Evolutionary conservation across 257 asterid species (phyloP).

Genomic region (Gynochthodes officinalis): DNA sequence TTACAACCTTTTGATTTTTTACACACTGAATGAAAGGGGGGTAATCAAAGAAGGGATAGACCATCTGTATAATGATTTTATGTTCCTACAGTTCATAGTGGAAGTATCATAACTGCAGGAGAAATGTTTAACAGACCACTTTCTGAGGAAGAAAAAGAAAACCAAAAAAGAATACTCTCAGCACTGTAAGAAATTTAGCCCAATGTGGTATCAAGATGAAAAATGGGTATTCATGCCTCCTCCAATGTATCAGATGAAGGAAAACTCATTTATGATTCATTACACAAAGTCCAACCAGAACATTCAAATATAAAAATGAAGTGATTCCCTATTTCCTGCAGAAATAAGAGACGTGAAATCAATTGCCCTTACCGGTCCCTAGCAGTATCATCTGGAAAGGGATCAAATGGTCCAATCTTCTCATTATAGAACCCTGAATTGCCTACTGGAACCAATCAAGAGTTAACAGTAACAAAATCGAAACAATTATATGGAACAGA

Average conservation of each 20-base stretch:
- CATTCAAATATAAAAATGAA: not conserved
- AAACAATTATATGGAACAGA: slow-evolving; percentile 6
- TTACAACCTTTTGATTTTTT: not conserved
- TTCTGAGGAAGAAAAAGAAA: not conserved
- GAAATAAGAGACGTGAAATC: not conserved
- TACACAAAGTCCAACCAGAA: not conserved
- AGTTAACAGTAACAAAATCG: not conserved
- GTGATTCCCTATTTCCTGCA: not conserved
- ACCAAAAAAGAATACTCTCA: not conserved
- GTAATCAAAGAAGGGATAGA: not conserved
- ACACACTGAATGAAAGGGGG: too few relatives aligned
- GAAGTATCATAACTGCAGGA: not conserved
- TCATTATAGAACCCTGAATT: slow-evolving; percentile 36
- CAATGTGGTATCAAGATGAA: not conserved
- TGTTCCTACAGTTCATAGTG: not conserved
- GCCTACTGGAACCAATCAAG: slow-evolving; percentile 36
- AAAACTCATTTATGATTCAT: not conserved
- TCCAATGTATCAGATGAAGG: not conserved
- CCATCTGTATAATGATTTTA: not conserved
- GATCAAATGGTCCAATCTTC: slow-evolving; percentile 45
- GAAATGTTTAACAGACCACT: not conserved
- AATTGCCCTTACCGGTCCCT: slow-evolving; percentile 56
- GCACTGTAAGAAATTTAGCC: not conserved
- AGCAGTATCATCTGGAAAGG: slow-evolving; percentile 44
- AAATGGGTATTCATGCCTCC: not conserved